Conservation (phyloP, 2,329 filamentous ascomycete species). For the Paecilomyces dactylethromorphus region DNA sequence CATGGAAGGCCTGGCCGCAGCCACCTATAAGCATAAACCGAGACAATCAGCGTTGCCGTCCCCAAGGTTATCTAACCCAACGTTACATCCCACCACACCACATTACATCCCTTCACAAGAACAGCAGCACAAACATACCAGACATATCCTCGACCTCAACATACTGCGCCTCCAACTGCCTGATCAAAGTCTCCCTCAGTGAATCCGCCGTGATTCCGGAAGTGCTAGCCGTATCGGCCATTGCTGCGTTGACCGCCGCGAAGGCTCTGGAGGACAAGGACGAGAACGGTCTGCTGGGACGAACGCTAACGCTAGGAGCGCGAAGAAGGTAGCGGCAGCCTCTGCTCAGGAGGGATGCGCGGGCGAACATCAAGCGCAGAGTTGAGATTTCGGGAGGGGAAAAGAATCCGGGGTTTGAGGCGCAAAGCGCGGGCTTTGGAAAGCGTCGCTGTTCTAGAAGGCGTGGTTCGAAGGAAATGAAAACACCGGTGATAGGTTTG, state of each 20-base stretch:
- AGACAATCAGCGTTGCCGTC: not conserved
- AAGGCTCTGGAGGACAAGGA: constrained; percentile 28
- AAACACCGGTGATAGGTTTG: too few species aligned
- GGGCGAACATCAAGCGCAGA: constrained; percentile 31
- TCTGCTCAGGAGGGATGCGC: constrained; percentile 29
- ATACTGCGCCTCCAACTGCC: constrained; percentile 66
- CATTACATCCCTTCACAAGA: not conserved
- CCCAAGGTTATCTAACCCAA: not conserved
- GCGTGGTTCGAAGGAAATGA: not conserved
- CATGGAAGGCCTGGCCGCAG: constrained; percentile 65
- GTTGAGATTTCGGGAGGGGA: not conserved
- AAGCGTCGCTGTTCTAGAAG: not conserved
- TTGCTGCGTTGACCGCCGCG: constrained; percentile 29
- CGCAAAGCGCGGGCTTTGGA: not conserved
- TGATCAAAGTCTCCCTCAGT: constrained; percentile 61
- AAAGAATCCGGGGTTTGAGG: not conserved
- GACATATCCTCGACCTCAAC: constrained; percentile 90
- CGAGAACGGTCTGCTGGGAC: constrained; percentile 18
- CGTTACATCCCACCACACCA: not conserved
- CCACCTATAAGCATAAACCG: constrained; percentile 46
- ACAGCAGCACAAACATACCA: constrained; percentile 49
- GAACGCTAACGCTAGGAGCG: constrained; percentile 6
- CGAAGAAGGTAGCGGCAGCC: constrained; percentile 33
- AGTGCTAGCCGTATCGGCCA: constrained; percentile 44
- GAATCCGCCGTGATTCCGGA: constrained; percentile 65